Evolutionary conservation across 2,329 filamentous ascomycete species (phyloP), one percentile per base, ranked within the genome.

Genomic region (Sphaceloma murrayae): DNA sequence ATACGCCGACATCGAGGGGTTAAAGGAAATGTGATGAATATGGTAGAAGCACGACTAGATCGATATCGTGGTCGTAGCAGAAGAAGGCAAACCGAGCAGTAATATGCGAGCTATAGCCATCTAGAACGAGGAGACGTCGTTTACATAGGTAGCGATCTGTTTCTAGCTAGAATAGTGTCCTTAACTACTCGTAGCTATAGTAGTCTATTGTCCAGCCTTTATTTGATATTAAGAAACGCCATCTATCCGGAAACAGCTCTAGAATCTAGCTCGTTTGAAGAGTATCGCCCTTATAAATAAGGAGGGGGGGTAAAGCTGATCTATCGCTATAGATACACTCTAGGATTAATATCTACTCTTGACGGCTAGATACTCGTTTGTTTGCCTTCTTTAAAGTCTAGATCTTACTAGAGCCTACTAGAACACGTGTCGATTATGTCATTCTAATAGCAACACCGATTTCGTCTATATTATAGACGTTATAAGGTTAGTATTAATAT

Each of bases 331-430:
- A 10, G 4, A 34, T 18, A 34, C 31, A 34, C 16, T 34, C 31
- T 4, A 34, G n/a, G 11, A 34, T 34, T 34, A 10, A 14, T 34
- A 34, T 34, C 31, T 19, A 34, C 31, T 34, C 31, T 9, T 34
- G 11, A 6, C 9, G 4, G 16, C 31, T 9, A 9, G 18, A 7
- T 6, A 34, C 16, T 5, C 13, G 13, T 18, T 34, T 34, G 5
- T 8, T 31, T 13, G 29, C 29, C 29, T 31, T 31, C 9, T 31
- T 31, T 31, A 11, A 17, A 19, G 4, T 7, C 5, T 6, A 9
- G 31, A 5, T 34, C 4, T 3, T 3, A 3, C 17, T 13, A 3
- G 16, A 19, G 17, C n/a, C 18, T 5, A 34, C 13, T 18, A 34
- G 3, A 16, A 34, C 31, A 2, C 10, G 4, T 6, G 14, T 34